phyloP scores from a whole-genome alignment of 2,329 filamentous ascomycete species.

The Alternaria sp. region DNA sequence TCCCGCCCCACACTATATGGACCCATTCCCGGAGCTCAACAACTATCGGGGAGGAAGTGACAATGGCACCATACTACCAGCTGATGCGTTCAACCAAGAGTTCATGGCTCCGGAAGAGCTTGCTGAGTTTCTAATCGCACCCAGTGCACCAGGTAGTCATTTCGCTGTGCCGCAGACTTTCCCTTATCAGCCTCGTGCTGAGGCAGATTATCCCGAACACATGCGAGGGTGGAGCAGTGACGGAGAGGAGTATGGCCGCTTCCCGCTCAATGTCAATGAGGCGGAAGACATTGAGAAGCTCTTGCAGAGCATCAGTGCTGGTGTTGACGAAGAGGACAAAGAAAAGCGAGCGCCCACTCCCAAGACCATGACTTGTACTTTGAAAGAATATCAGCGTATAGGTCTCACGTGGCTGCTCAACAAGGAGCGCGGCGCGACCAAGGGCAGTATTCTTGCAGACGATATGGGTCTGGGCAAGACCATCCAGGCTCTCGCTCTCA shows the following conservation, averaged over 20 bases:
- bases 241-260: constrained; percentile 21
- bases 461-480: constrained; percentile 84
- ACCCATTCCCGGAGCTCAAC: constrained; percentile 15
- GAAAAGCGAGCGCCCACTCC: constrained; percentile 73
- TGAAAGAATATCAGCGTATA: constrained; percentile 84
- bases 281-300: constrained; percentile 37
- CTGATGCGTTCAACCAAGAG: constrained; percentile 28
- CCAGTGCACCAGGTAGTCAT: constrained; percentile 16
- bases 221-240: constrained; percentile 12
- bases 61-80: constrained; percentile 7
- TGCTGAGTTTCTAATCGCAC: constrained; percentile 34
- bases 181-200: background rate
- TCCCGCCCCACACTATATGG: background rate
- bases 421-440: constrained; percentile 73
- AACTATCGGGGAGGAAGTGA: constrained; percentile 3
- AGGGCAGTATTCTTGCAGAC: constrained; percentile 71
- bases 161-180: constrained; percentile 19
- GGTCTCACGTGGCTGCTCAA: constrained; percentile 78
- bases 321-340: constrained; percentile 40
- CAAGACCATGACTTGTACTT: constrained; percentile 66
- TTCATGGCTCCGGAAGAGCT: constrained; percentile 36
- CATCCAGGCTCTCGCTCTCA: constrained; percentile 74
- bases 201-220: background rate
- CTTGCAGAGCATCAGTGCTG: constrained; percentile 38
- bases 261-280: constrained; percentile 20